A percentile compares a stretch with the other conserved stretches of the same genome.
Conservation (phyloP, 306 rosid species). For the Cicer arietinum region DNA sequence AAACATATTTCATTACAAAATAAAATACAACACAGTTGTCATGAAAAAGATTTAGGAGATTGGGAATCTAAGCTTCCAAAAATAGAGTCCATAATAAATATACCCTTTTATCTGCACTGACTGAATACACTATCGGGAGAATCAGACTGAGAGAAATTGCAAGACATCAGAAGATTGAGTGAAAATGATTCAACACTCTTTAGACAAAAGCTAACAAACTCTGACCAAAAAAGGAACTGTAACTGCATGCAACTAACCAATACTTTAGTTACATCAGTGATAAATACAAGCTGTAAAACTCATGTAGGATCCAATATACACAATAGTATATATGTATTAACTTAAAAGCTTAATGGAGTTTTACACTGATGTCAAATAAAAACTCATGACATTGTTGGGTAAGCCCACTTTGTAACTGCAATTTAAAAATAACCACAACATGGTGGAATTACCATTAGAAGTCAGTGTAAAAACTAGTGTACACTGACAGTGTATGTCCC, state of each 20-base stretch:
- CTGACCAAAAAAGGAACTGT: neutral
- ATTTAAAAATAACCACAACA: too few relatives aligned
- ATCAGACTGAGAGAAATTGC: neutral
- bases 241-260: neutral
- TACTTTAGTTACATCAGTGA: neutral
- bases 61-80: neutral
- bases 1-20: slow-evolving; percentile 1
- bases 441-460: too few relatives aligned
- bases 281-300: neutral
- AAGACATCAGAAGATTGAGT: neutral
- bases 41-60: neutral
- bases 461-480: too few relatives aligned
- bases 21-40: neutral
- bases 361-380: too few relatives aligned
- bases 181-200: neutral
- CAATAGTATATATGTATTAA: slow-evolving; percentile 11
- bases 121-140: neutral
- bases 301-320: neutral
- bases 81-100: neutral
- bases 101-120: neutral
- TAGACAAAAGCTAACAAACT: neutral
- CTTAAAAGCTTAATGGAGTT: neutral
- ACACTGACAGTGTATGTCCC: too few relatives aligned
- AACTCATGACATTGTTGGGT: too few relatives aligned
- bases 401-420: too few relatives aligned